Evolutionary conservation across 208 protist species (phyloP), one percentile per base, ranked within the genome.

Genomic region (Trichomonas tenax): DNA sequence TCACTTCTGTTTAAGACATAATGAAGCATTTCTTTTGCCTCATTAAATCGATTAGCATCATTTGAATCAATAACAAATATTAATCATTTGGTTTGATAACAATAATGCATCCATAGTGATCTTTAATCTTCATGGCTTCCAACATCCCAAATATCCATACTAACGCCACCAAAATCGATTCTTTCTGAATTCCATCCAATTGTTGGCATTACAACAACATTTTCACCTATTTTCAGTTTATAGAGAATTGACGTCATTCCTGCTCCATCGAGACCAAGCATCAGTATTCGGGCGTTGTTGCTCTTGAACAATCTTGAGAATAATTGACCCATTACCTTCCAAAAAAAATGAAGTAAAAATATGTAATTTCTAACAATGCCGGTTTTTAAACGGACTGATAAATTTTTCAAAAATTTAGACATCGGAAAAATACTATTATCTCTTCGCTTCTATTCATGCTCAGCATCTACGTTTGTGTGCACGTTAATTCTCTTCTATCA

Each of bases 31-130:
- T 97, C 97, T 51, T 97, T 97, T 45, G 49, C 51, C 31, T 51
- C 48, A 8, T 96, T 97, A 26, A 99, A 96, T 96, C 98, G 98
- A 31, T 99, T 98, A 38, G 97, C 97, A 97, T 99, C 99, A 97
- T 98, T 99, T 96, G 98, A 98, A 97, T 99, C 99, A 82, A 99
- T 98, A 38, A 99, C 99, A 97, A 99, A 99, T 96, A 99, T 99
- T 82, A 99, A 97, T 34, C 97, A 98, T 95, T 99, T 98, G 0
- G 98, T 98, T 97, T 98, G 98, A 8, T 97, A 96, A 97, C 98
- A 99, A 97, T 99, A 99, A 96, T 99, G 98, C 34, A 97, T 97
- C 99, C 98, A 99, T 45, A 99, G 97, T 21, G 98, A 98, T 63
- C 99, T 98, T 96, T 98, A 98, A 97, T 99, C 98, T 89, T 14